Evolutionary conservation across 108 stramenopile species (phyloP).

Genomic region (Cylindrotheca closterium): DNA sequence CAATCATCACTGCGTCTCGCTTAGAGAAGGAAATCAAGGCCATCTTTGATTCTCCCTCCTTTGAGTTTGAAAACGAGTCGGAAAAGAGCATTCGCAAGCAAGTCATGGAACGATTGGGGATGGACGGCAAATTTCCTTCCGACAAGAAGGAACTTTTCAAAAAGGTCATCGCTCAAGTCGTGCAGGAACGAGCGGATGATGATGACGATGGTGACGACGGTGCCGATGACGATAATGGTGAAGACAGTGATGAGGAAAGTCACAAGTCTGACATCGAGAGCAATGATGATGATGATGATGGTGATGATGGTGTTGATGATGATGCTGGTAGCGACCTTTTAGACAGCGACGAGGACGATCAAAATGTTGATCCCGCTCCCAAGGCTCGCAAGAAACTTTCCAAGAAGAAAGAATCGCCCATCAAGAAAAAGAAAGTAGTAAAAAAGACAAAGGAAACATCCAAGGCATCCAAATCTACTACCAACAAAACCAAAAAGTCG

Average conservation of each 20-base stretch:
- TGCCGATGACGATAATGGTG: too few species aligned
- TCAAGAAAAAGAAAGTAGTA: background rate
- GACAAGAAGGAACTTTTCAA: background rate
- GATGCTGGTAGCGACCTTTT: too few species aligned
- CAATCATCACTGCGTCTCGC: background rate
- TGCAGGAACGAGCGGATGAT: background rate
- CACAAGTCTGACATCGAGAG: background rate
- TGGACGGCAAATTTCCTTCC: background rate
- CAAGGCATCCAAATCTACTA: background rate
- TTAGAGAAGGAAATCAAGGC: background rate
- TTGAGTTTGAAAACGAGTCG: background rate
- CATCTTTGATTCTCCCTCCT: background rate
- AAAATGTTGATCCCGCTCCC: background rate
- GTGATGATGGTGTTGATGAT: too few species aligned
- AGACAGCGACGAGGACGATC: background rate
- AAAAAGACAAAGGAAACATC: background rate
- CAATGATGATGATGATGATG: background rate
- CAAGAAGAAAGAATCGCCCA: background rate
- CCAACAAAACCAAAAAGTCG: background rate
- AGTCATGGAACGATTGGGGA: background rate
- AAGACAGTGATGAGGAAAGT: background rate
- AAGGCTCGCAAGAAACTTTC: background rate
- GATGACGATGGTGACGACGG: too few species aligned
- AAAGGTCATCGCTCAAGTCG: background rate
- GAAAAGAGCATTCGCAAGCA: background rate